A percentile compares a stretch with the other conserved stretches of the same genome.
phyloP scores from a whole-genome alignment of 2,329 filamentous ascomycete species.

The Colletotrichum filicis region DNA sequence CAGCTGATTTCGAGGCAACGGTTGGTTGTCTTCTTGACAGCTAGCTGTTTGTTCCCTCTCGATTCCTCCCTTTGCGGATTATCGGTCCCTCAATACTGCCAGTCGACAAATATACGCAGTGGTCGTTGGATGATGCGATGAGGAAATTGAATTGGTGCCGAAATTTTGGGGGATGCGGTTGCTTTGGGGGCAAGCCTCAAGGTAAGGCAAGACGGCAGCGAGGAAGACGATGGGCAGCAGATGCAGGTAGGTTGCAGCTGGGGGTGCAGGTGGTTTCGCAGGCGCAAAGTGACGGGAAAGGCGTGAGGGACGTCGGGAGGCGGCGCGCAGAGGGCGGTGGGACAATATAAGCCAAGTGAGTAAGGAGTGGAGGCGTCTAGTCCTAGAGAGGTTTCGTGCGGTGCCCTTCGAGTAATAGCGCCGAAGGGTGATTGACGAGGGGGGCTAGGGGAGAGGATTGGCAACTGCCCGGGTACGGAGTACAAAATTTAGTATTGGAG shows the following conservation, averaged over 20 bases:
- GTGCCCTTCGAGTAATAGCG: conserved; percentile 23
- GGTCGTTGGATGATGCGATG: neutral
- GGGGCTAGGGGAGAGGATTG: neutral
- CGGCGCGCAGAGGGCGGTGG: conserved; percentile 22
- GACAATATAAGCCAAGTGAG: conserved; percentile 32
- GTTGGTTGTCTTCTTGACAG: neutral
- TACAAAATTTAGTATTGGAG: neutral
- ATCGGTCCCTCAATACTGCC: neutral
- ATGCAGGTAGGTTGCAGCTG: conserved; percentile 9
- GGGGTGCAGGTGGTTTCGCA: conserved; percentile 7
- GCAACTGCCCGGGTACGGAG: neutral
- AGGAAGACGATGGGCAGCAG: neutral
- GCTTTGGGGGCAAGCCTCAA: neutral
- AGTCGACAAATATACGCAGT: neutral
- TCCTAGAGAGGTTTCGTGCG: conserved; percentile 9
- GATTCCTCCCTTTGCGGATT: neutral
- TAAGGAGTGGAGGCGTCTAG: conserved; percentile 27
- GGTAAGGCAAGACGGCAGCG: neutral
- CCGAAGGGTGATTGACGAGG: neutral
- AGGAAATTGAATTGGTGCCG: neutral
- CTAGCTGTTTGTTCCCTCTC: neutral
- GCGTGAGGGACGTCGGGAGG: neutral
- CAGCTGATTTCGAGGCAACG: neutral
- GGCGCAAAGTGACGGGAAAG: conserved; percentile 18
- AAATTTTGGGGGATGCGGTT: neutral